Evolutionary conservation across 1,139 yeast genomes (phyloP), one percentile per base, ranked within the genome.

Genomic region (Meyerozyma guilliermondii): DNA sequence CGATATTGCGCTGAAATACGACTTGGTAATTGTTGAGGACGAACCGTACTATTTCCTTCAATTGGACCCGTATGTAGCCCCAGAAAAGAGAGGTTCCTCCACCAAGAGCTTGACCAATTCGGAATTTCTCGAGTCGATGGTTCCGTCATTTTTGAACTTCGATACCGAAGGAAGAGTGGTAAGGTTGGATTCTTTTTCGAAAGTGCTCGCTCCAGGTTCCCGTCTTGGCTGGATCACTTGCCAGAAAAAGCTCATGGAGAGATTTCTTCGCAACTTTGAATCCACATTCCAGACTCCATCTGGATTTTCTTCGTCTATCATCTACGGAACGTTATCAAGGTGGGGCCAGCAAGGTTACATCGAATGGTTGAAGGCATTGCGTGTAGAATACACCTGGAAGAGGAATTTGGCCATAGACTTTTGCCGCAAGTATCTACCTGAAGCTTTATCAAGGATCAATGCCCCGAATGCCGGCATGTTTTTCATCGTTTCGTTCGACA

Each of bases 311-410:
- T 26, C 13, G 13, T 26, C 28, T 5, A 26, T 26, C 13, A n/a
- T 26, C 28, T 26, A 3, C 18, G 38, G 39, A 13, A 13, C 28
- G 10, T 22, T 36, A 22, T 17, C 18, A n/a, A 20, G 29, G 11
- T 36, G 39, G 39, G 39, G 39, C 9, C 39, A 36, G 10, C 30
- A 18, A 18, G 39, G 39, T 2, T 36, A 23, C n/a, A 24, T 36
- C 10, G 28, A 36, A n/a, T 36, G 39, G 39, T 17, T 36, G 10
- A 36, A 17, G 11, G 31, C 20, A 10, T 36, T 36, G 31, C 29
- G 39, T 10, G 22, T 16, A 8, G 39, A 36, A 34, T 36, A 36
- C 24, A 26, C 39, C 11, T 9, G 9, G 17, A 36, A 36, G 14
- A 36, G 39, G 28, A 29, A 36, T 11, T 7, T 18, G n/a, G 23